Evolutionary conservation across 2,329 filamentous ascomycete genomes (phyloP).

Genomic region (Sclerotinia nivalis): DNA sequence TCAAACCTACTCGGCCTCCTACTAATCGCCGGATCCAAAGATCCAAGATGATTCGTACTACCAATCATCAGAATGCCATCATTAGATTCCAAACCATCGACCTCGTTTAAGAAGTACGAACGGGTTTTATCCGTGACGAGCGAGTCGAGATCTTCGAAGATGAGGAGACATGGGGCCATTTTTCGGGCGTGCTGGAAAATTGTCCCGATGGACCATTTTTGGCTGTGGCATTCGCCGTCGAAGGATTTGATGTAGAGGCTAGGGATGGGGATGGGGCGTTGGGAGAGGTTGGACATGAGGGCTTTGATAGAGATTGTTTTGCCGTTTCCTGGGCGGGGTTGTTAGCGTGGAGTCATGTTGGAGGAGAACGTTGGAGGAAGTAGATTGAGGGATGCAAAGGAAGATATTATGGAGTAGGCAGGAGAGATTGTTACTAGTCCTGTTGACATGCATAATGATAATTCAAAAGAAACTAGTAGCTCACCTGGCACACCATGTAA

Average conservation of each 20-base stretch:
- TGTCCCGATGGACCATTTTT: slow-evolving; percentile 53
- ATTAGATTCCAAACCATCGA: slow-evolving; percentile 68
- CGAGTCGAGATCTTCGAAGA: slow-evolving; percentile 72
- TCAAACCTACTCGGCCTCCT: slow-evolving; percentile 68
- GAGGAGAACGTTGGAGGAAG: background rate
- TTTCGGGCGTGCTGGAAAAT: slow-evolving; percentile 62
- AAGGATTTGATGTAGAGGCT: slow-evolving; percentile 62
- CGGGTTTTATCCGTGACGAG: slow-evolving; percentile 61
- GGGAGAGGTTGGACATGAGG: slow-evolving; percentile 63
- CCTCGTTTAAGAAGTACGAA: slow-evolving; percentile 72
- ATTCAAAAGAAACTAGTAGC: background rate
- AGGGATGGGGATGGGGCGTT: slow-evolving; percentile 53
- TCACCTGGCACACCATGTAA: slow-evolving; percentile 59
- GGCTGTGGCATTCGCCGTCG: slow-evolving; percentile 49
- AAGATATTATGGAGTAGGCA: background rate
- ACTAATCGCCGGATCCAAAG: slow-evolving; percentile 64
- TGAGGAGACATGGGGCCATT: slow-evolving; percentile 66
- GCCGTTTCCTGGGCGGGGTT: slow-evolving; percentile 53
- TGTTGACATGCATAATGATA: background rate
- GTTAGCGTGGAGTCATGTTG: background rate
- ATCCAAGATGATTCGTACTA: slow-evolving; percentile 65
- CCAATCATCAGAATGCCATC: slow-evolving; percentile 71
- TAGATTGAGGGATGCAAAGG: background rate
- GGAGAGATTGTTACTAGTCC: background rate
- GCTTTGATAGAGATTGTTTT: slow-evolving; percentile 73